phyloP scores from a whole-genome alignment of 75 land plant species.

The Larix kaempferi region DNA sequence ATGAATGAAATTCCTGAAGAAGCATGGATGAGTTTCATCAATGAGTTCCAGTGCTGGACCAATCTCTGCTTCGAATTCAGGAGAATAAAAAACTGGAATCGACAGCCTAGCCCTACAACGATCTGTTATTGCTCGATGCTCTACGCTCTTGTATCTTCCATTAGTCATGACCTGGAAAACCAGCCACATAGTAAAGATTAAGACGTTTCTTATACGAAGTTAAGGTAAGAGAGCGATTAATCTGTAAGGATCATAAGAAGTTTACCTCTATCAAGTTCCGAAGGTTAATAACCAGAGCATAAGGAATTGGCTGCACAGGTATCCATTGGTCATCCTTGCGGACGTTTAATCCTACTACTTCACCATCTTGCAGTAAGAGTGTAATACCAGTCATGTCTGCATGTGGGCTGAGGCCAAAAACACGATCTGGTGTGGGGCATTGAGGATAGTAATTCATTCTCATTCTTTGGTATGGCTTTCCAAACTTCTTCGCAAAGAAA shows the following conservation, averaged over 20 bases:
- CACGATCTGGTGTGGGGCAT: slow-evolving; percentile 28
- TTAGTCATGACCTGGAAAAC: slow-evolving; percentile 27
- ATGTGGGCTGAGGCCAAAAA: slow-evolving; percentile 23
- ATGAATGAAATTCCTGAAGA: neutral
- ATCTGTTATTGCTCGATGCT: slow-evolving; percentile 16
- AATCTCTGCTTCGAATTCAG: slow-evolving; percentile 20
- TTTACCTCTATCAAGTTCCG: slow-evolving; percentile 28
- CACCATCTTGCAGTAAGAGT: slow-evolving; percentile 15
- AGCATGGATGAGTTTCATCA: slow-evolving; percentile 13
- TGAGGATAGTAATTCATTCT: slow-evolving; percentile 41
- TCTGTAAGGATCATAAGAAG: neutral
- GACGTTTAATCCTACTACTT: slow-evolving; percentile 28
- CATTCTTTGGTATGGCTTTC: neutral
- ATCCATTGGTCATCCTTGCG: slow-evolving; percentile 33
- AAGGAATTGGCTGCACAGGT: slow-evolving; percentile 16
- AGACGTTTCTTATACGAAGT: neutral
- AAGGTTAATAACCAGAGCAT: slow-evolving; percentile 21
- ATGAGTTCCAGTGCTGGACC: slow-evolving; percentile 28
- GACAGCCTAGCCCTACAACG: neutral
- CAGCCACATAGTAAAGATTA: neutral
- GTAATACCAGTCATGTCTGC: slow-evolving; percentile 25
- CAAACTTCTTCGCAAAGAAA: neutral
- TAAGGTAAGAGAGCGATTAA: neutral
- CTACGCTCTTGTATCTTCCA: slow-evolving; percentile 29
- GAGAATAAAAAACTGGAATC: slow-evolving; percentile 26